Base-by-base conservation (phyloP, 768 basidiomycete genomes). In the Gymnopilus junonius region DNA sequence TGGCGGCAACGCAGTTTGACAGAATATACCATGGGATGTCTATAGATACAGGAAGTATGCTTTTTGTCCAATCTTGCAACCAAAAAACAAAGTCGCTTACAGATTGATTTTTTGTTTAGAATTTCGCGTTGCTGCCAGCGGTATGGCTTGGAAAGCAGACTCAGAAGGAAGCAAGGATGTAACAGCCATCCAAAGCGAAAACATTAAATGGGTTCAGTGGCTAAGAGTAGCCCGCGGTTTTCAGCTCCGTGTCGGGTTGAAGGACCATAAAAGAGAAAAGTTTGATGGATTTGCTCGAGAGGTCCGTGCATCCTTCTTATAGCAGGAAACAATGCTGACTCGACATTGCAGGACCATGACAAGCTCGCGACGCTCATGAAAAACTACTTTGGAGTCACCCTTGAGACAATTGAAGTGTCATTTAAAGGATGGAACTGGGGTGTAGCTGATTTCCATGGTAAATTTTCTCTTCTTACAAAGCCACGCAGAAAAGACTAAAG, bases 391-490 rank as follows among this genome's bases (percentile, higher is more conserved):
- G 86, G 84, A 43, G 80, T 97, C 61, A 87, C 91, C 3, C 80
- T 99, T 23, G 97, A 99, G 73, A 85, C 84, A 4, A 89, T 88
- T 74, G 97, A 99, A 67, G 83, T 89, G 17, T 89, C 93, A 12
- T 87, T 96, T 74, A 95, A 93, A 73, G 97, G 97, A 0, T 99
- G 95, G 95, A 99, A 99, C 74, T 99, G 97, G 97, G 97, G 97
- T 4, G 86, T 90, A 31, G 93, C 94, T 2, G 94, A 97, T 71
- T 93, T 99, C 65, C 92, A 94, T 84, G 94, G 97, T 94, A 81
- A 68, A 40, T 55, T 37, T 14, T 23, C 27, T n/a, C 8, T 23
- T 14, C 12, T 23, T 37, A 37, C 53, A 29, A 27, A 40, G 20
- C 54, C 4, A 29, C 10, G 20, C 11, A n/a, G n/a, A 17, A 11